Conservation (phyloP, 108 stramenopile genomes). For the Skeletonema marinoi region DNA sequence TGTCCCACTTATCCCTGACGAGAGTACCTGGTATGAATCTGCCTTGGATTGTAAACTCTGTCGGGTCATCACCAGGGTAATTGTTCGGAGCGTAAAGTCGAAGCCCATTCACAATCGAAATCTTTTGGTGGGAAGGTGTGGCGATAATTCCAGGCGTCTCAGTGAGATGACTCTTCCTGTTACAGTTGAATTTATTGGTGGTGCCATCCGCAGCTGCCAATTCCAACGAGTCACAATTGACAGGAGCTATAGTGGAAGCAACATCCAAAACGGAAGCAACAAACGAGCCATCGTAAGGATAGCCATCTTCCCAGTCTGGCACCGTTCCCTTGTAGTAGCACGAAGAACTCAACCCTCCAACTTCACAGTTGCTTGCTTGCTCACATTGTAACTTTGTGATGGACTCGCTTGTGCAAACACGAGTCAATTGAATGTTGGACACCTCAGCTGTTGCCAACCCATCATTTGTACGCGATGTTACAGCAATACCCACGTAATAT, state of each 20-base stretch:
- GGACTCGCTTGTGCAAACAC: neutral
- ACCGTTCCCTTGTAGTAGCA: slow-evolving; percentile 1
- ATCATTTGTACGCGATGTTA: neutral
- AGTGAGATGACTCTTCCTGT: neutral
- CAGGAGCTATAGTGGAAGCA: neutral
- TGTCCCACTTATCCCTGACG: neutral
- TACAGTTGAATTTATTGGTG: neutral
- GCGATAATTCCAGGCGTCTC: neutral
- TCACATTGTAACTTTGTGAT: neutral
- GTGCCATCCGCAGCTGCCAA: neutral
- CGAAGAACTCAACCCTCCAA: neutral
- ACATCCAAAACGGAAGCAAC: neutral
- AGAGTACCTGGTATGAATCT: neutral
- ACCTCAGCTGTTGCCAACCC: neutral
- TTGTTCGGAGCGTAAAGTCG: slow-evolving; percentile 13
- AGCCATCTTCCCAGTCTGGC: neutral
- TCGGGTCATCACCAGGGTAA: slow-evolving; percentile 5
- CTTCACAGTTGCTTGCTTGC: neutral
- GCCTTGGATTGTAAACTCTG: slow-evolving; percentile 7
- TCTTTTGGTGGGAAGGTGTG: neutral
- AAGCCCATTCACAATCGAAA: slow-evolving; percentile 16
- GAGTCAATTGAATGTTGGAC: slow-evolving; percentile 1
- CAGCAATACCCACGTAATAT: slow-evolving; percentile 17
- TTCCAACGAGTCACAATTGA: neutral
- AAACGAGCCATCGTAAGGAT: neutral